A percentile compares a stretch with the other conserved stretches of the same genome.
Evolutionary conservation across 139 green algal species (phyloP).

Genomic region (Ettlia oleoabundans): DNA sequence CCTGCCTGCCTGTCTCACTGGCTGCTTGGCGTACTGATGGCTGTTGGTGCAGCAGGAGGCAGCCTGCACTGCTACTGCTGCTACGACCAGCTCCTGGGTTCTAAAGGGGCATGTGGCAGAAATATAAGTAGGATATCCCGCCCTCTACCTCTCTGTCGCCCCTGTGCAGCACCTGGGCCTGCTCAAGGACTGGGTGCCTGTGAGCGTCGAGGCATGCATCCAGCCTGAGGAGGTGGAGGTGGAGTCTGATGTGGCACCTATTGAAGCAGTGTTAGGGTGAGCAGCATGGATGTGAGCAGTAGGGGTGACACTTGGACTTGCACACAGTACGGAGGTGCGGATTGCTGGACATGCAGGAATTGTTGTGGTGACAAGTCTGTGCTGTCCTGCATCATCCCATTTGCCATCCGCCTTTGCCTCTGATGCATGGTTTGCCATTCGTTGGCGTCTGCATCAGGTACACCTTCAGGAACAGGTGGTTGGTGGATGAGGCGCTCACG

Average conservation of each 20-base stretch:
- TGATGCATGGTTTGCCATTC: background rate
- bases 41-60: no score
- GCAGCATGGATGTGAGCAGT: background rate
- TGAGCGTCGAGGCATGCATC: constrained; percentile 6
- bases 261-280: constrained; percentile 43
- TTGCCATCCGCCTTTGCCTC: no score
- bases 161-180: constrained; percentile 25
- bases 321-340: no score
- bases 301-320: no score
- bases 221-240: background rate
- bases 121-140: no score
- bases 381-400: no score
- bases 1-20: no score
- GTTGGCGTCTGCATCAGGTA: background rate
- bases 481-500: constrained; percentile 56
- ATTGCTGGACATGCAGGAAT: no score
- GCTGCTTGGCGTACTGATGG: no score
- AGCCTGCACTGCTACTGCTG: background rate
- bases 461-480: constrained; percentile 30
- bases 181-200: constrained; percentile 4
- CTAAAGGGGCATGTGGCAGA: no score
- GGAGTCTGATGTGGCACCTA: constrained; percentile 18
- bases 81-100: no score
- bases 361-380: no score
- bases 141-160: background rate